Percentiles rank a stretch among this genome's conserved stretches.
phyloP scores from a whole-genome alignment of 2,329 filamentous ascomycete species.

The Xylariaceae sp. region DNA sequence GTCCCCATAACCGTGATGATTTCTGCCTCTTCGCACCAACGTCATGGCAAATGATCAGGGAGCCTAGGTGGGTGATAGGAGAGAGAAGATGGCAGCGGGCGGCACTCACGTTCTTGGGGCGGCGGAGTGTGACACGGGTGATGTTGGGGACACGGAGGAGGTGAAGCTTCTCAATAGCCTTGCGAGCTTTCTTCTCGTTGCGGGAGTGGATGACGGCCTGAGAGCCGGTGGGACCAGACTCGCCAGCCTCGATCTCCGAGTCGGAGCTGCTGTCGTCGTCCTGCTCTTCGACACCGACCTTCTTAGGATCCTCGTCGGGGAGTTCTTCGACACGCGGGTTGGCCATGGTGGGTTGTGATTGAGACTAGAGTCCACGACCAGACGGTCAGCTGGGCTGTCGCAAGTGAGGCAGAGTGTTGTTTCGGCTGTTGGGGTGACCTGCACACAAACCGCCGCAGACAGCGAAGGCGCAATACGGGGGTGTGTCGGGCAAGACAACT shows the following conservation, averaged over 20 bases:
- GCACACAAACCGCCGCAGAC: too few relatives aligned
- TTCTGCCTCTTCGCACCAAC: neutral
- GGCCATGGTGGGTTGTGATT: constrained; percentile 60
- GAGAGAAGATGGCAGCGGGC: neutral
- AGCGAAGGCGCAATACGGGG: too few relatives aligned
- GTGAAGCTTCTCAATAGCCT: constrained; percentile 98
- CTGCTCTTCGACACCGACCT: constrained; percentile 69
- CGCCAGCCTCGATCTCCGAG: constrained; percentile 71
- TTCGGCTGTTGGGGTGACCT: too few relatives aligned
- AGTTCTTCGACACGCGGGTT: constrained; percentile 98
- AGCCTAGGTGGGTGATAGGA: neutral
- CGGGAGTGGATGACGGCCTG: constrained; percentile 91
- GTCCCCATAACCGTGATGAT: neutral
- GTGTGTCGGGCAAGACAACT: too few relatives aligned
- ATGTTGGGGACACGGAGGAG: constrained; percentile 95
- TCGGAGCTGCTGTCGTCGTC: constrained; percentile 67
- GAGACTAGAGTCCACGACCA: neutral
- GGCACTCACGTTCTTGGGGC: constrained; percentile 93
- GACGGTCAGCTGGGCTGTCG: too few relatives aligned
- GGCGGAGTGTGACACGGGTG: constrained; percentile 93
- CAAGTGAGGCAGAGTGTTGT: too few relatives aligned
- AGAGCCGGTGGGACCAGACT: constrained; percentile 70
- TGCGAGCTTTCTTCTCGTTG: constrained; percentile 99
- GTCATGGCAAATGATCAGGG: neutral
- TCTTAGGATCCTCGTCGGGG: constrained; percentile 84